Conservation (phyloP, 352 stramenopile species). For the Pythium rishiriense region DNA sequence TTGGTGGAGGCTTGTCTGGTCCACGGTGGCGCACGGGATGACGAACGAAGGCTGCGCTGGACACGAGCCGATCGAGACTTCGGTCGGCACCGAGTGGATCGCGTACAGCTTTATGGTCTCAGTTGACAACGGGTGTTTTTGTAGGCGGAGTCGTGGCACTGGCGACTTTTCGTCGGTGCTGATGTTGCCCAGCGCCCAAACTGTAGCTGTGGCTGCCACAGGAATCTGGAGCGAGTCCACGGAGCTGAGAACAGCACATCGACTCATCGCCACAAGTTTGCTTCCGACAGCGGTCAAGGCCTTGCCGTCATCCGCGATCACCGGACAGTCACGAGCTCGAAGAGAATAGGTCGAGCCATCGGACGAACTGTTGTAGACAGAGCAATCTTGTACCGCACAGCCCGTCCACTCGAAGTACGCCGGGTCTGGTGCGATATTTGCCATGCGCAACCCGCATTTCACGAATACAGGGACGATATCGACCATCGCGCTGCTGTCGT, state of each 20-base stretch:
- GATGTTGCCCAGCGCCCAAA: conserved; percentile 31
- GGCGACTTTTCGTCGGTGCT: neutral
- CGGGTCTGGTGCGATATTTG: conserved; percentile 10
- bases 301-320: neutral
- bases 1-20: conserved; percentile 12
- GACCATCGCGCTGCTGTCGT: conserved; percentile 4
- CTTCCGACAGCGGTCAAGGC: neutral
- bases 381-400: conserved; percentile 27
- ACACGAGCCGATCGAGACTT: conserved; percentile 12
- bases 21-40: conserved; percentile 30
- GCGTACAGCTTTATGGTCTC: conserved; percentile 8
- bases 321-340: conserved; percentile 4
- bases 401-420: conserved; percentile 17
- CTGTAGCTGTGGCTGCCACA: neutral
- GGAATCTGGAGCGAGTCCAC: conserved; percentile 1
- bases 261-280: conserved; percentile 14
- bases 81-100: conserved; percentile 26
- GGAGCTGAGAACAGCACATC: conserved; percentile 17
- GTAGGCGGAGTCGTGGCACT: conserved; percentile 17
- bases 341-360: conserved; percentile 18
- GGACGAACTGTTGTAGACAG: conserved; percentile 16
- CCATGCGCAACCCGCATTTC: conserved; percentile 28
- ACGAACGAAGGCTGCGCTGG: conserved; percentile 20
- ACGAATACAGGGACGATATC: conserved; percentile 30
- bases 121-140: conserved; percentile 6